Conservation (phyloP, 345 rosid genomes). For the Melastoma malabathricum region DNA sequence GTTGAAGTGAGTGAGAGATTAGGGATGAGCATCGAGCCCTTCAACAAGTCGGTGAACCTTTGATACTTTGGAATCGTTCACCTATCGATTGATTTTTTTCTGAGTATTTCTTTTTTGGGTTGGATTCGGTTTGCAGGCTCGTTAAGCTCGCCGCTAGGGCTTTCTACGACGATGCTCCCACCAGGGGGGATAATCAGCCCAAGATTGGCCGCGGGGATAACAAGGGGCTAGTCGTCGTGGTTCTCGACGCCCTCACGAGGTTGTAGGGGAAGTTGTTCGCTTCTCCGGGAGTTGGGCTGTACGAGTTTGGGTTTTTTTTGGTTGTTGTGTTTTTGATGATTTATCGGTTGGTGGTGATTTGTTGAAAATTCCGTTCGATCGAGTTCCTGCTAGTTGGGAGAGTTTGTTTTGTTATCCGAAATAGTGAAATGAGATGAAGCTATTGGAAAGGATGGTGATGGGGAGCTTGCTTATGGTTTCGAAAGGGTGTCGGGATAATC, state of each 20-base stretch:
- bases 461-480: no score
- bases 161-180: constrained; percentile 67
- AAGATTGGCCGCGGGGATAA: constrained; percentile 56
- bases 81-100: not conserved
- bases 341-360: no score
- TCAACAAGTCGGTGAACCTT: constrained; percentile 21
- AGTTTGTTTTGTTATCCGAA: no score
- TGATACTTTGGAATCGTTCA: not conserved
- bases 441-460: no score
- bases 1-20: no score
- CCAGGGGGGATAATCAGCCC: constrained; percentile 63
- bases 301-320: no score
- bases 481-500: no score
- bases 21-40: constrained; percentile 33
- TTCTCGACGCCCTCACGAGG: constrained; percentile 76
- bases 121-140: constrained; percentile 22
- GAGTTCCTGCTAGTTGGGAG: no score
- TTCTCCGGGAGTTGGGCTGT: not conserved
- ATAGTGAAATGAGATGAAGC: no score
- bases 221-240: constrained; percentile 68
- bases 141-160: constrained; percentile 75
- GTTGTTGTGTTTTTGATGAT: no score
- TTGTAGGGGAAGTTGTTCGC: constrained; percentile 6
- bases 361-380: no score
- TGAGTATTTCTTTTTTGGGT: not conserved